Percentiles rank a stretch among this genome's conserved stretches.
phyloP scores from a whole-genome alignment of 2,329 filamentous ascomycete genomes.

The Trichoderma pleuroti region DNA sequence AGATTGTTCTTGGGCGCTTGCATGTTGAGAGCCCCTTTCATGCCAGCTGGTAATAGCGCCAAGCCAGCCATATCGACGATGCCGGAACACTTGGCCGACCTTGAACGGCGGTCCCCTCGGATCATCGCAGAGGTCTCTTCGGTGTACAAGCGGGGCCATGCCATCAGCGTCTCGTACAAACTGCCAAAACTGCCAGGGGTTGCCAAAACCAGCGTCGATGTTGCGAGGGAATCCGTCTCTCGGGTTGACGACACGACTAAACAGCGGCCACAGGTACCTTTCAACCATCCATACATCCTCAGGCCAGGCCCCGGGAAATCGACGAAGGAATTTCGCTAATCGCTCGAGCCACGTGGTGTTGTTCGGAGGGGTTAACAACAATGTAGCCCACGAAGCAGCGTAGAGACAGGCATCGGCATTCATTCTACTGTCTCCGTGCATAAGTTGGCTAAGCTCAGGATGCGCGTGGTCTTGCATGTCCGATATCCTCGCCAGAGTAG shows the following conservation, averaged over 20 bases:
- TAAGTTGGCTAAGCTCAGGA: slow-evolving; percentile 33
- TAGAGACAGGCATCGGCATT: slow-evolving; percentile 62
- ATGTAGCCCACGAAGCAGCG: slow-evolving; percentile 67
- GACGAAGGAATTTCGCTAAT: slow-evolving; percentile 60
- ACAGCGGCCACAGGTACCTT: slow-evolving; percentile 61
- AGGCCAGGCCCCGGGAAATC: slow-evolving; percentile 36
- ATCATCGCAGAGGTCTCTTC: slow-evolving; percentile 21
- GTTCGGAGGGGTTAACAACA: slow-evolving; percentile 51
- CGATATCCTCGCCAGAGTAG: slow-evolving; percentile 49
- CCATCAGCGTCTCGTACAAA: slow-evolving; percentile 45
- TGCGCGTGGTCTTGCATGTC: slow-evolving; percentile 30
- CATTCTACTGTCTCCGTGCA: slow-evolving; percentile 35
- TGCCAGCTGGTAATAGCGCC: slow-evolving; percentile 91
- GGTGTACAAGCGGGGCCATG: slow-evolving; percentile 36
- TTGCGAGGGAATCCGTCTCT: slow-evolving; percentile 29
- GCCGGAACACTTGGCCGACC: slow-evolving; percentile 80
- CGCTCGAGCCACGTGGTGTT: slow-evolving; percentile 56
- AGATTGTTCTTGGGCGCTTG: background rate
- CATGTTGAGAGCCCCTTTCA: slow-evolving; percentile 37
- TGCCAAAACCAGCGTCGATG: slow-evolving; percentile 27
- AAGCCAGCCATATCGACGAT: slow-evolving; percentile 74
- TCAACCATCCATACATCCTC: slow-evolving; percentile 71
- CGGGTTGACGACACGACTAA: slow-evolving; percentile 41
- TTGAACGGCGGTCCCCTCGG: slow-evolving; percentile 46
- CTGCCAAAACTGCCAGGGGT: slow-evolving; percentile 31